phyloP scores from a whole-genome alignment of 345 rosid species.

The Citrus inodora region DNA sequence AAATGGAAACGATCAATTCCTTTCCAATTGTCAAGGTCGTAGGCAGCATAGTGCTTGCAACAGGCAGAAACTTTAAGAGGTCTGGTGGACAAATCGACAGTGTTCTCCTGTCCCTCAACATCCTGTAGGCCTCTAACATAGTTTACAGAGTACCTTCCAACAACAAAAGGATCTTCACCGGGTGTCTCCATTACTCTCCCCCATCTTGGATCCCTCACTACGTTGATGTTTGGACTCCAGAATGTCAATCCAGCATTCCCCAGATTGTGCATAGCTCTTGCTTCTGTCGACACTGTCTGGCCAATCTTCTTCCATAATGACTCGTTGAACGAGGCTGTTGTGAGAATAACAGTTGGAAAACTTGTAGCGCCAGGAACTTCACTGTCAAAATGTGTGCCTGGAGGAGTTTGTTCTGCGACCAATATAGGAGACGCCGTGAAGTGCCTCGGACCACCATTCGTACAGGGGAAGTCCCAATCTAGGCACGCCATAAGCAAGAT shows the following conservation, averaged over 20 bases:
- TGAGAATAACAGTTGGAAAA: conserved; percentile 40
- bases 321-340: conserved; percentile 36
- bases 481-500: conserved; percentile 31
- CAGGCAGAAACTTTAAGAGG: conserved; percentile 46
- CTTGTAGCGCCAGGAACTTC: conserved; percentile 38
- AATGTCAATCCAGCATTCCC: conserved; percentile 41
- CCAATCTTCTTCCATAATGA: conserved; percentile 42
- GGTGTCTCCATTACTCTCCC: conserved; percentile 43
- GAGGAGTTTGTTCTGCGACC: conserved; percentile 11
- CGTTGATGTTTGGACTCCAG: conserved; percentile 49
- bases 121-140: conserved; percentile 55
- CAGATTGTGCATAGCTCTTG: conserved; percentile 50
- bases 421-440: conserved; percentile 40
- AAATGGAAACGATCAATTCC: conserved; percentile 28
- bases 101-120: conserved; percentile 23
- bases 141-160: conserved; percentile 31
- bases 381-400: conserved; percentile 25
- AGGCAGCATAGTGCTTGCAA: conserved; percentile 46
- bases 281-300: conserved; percentile 42
- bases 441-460: conserved; percentile 53
- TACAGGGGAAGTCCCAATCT: conserved; percentile 10
- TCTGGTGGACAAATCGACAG: conserved; percentile 18
- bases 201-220: conserved; percentile 50
- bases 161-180: conserved; percentile 43
- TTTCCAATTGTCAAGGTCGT: conserved; percentile 40